Percentiles rank a stretch among this genome's conserved stretches.
Conservation (phyloP, 495 filamentous ascomycete species). For the Penicillium diatomitis region DNA sequence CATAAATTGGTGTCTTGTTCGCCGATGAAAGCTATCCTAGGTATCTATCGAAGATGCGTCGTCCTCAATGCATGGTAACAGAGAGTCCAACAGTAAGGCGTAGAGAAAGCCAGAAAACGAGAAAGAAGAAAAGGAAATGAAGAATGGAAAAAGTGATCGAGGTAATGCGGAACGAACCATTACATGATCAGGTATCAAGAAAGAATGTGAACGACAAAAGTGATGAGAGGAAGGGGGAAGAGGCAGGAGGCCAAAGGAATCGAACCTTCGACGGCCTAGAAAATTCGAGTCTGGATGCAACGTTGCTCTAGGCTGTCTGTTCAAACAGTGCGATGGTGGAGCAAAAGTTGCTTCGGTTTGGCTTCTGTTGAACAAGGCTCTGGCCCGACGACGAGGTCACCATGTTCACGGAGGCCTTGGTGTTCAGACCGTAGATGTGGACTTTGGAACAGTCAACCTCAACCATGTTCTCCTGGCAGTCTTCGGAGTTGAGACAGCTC, state of each 20-base stretch:
- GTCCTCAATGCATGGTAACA: no score
- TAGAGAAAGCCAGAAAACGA: no score
- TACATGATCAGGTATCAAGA: neutral
- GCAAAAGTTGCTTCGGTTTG: slow-evolving; percentile 67
- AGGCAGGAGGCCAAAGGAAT: neutral
- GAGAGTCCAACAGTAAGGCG: no score
- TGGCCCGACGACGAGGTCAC: slow-evolving; percentile 47
- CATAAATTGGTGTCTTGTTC: no score
- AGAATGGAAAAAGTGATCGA: no score
- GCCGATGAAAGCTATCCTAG: no score
- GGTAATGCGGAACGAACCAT: no score
- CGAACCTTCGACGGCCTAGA: no score
- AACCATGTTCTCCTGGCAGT: slow-evolving; percentile 84
- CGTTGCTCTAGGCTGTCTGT: slow-evolving; percentile 15
- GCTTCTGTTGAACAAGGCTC: slow-evolving; percentile 47
- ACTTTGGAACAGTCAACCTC: slow-evolving; percentile 66
- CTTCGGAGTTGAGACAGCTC: slow-evolving; percentile 60
- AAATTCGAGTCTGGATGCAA: neutral
- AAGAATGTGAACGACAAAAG: neutral
- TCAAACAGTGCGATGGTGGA: slow-evolving; percentile 62
- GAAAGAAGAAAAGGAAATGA: no score
- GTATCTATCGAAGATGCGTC: no score
- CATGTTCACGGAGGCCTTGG: slow-evolving; percentile 84
- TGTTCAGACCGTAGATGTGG: slow-evolving; percentile 71
- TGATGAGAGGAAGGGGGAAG: neutral